These are phyloP conservation scores for Ceraceosorus guamensis DNA, from an alignment of 1,284 basidiomycete genomes.

Conservation along the genomic window DNA sequence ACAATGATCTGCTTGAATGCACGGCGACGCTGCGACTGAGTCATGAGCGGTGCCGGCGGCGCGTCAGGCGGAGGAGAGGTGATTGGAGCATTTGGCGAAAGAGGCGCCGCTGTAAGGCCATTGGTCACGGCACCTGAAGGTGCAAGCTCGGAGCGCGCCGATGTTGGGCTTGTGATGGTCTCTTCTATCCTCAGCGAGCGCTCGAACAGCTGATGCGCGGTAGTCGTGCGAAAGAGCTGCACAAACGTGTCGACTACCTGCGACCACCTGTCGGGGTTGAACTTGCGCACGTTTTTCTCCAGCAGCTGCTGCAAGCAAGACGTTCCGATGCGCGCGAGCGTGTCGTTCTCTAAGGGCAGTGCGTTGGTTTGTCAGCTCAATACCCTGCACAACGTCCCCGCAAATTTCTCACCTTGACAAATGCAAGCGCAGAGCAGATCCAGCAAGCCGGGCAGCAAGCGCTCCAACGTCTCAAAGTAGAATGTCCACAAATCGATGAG, in stretches of 20 bases:
- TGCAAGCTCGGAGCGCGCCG: not conserved
- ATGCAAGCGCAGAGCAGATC: slow-evolving; percentile 95
- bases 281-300: slow-evolving; percentile 84
- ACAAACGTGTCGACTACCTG: slow-evolving; percentile 87
- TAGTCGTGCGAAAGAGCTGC: slow-evolving; percentile 91
- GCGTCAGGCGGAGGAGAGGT: not conserved
- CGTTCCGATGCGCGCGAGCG: slow-evolving; percentile 92
- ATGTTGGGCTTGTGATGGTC: slow-evolving; percentile 13
- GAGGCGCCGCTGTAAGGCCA: slow-evolving; percentile 1
- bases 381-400: no score
- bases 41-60: slow-evolving; percentile 13
- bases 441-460: slow-evolving; percentile 80
- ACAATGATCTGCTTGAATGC: slow-evolving; percentile 99
- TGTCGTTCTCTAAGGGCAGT: slow-evolving; percentile 57
- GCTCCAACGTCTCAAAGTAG: slow-evolving; percentile 86
- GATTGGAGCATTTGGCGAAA: not conserved
- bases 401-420: slow-evolving; percentile 71
- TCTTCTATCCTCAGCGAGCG: slow-evolving; percentile 65
- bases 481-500: slow-evolving; percentile 92
- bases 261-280: slow-evolving; percentile 81
- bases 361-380: no score
- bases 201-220: slow-evolving; percentile 95
- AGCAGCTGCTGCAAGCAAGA: slow-evolving; percentile 93
- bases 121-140: slow-evolving; percentile 2
- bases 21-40: slow-evolving; percentile 69